Base-by-base conservation (phyloP, 768 basidiomycete species). In the Auriscalpium microsporum region DNA sequence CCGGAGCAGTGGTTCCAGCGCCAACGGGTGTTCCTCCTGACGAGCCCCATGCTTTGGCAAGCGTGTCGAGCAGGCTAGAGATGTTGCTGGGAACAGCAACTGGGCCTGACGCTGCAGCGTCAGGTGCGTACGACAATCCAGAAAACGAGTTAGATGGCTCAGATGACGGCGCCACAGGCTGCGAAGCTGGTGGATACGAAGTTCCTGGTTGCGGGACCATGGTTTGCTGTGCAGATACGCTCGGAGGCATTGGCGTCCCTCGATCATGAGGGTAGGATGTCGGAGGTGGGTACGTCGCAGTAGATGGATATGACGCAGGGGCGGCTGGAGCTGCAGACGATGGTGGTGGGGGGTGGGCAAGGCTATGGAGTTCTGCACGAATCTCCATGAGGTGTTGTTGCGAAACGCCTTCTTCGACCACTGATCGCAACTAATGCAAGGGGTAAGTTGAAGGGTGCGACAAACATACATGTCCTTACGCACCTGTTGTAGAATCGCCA, bases 401-500 rank as follows among this genome's bases (percentile, higher is more conserved):
- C 2, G 87, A 87, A 34, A 93, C 88, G 8, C 87, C 87, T 10
- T 81, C 78, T 62, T 90, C 86, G 3, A 93, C 84, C 34, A 92
- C 71, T 57, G 77, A 80, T 48, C 83, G 84, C 56, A 86, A 72
- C 90, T 89, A 61, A 55, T 44, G 57, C 28, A 9, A 37, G 48
- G 51, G 10, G 35, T 57, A n/a, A 28, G 49, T 61, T 38, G 58
- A 55, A 38, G 48, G 56, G 21, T 21, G 21, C 21, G 21, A 21
- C 23, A 58, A 53, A 45, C 19, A 36, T 49, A 54, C 21, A 44
- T 11, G 55, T 56, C 23, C 45, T 9, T 2, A 67, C 85, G 47
- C 65, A 92, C 93, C 77, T 94, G 90, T 56, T 85, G 81, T 34
- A 98, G 72, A 35, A 94, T 81, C 52, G 75, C 77, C 8, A 96